Evolutionary conservation across 192 early-diverging fungal genomes (phyloP).

Genomic region (Coemansia furcata): DNA sequence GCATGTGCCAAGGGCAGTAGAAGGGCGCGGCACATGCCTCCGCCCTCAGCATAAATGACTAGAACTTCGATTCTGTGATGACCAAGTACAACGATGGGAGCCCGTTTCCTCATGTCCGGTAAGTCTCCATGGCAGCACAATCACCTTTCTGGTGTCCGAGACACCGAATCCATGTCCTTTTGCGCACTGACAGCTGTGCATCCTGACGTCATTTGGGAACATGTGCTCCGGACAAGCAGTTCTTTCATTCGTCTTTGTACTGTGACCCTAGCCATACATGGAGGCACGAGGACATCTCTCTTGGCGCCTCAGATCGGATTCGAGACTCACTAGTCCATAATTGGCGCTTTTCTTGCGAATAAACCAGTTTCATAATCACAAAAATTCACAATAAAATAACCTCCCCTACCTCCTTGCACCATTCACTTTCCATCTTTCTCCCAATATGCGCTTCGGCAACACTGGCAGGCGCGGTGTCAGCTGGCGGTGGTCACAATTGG

Average conservation of each 20-base stretch:
- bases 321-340: neutral
- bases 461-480: neutral
- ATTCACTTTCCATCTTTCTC: neutral
- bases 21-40: neutral
- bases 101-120: neutral
- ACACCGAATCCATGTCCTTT: neutral
- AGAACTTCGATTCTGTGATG: neutral
- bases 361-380: neutral
- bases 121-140: neutral
- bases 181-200: neutral
- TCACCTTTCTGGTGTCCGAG: neutral
- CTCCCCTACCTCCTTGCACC: neutral
- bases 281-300: neutral
- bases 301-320: neutral
- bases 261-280: neutral
- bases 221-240: neutral
- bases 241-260: neutral
- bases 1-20: neutral
- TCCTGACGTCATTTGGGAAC: neutral
- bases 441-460: neutral
- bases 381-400: neutral
- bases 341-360: neutral
- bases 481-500: neutral
- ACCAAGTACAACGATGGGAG: neutral
- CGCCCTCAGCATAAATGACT: neutral